Evolutionary conservation across 345 rosid species (phyloP), one percentile per base, ranked within the genome.

Genomic region (Eucalyptus erythrocorys): DNA sequence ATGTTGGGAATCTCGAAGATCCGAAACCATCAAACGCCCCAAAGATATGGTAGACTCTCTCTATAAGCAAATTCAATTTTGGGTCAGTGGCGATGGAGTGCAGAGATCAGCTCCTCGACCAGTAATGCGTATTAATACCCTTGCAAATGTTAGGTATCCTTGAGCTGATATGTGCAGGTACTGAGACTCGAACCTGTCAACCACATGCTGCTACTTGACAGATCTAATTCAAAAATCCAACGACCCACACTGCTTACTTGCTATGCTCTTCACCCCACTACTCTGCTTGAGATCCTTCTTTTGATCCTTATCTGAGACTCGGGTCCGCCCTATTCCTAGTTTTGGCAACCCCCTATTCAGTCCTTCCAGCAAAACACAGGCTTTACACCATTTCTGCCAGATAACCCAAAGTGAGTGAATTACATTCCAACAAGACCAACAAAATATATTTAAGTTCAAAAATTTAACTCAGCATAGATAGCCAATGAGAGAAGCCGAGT

Each of bases 291-390:
- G 49, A 48, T 92, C 94, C 88, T 91, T 93, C 89, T 84, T 90
- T 24, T 30, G 88, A 85, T 93, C 95, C 85, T 85, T 86, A 85
- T 92, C 91, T 45, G 87, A 85, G 88, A 92, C 96, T 87, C 94
- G 92, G 81, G 89, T 90, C 89, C 98, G 93, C 79, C 97, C 98
- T 48, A 97, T 96, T 30, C 99, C 99, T 90, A 96, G 89, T 93
- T 94, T 96, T 42, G 98, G 99, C 92, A 97, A 91, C 51, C 99
- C 99, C 30, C 94, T 93, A 88, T 97, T 98, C 89, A 98, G 91
- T 92, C 98, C 99, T 88, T 96, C 97, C 86, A 98, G 95, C 92
- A 97, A 92, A 87, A 96, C 97, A 89, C 99, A 97, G 79, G 99
- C 98, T 92, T 98, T 97, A 86, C 99, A 96, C 98, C 98, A 95